Evolutionary conservation across 2,329 filamentous ascomycete species (phyloP), one percentile per base, ranked within the genome.

Genomic region (Dothideomycetes sp.): DNA sequence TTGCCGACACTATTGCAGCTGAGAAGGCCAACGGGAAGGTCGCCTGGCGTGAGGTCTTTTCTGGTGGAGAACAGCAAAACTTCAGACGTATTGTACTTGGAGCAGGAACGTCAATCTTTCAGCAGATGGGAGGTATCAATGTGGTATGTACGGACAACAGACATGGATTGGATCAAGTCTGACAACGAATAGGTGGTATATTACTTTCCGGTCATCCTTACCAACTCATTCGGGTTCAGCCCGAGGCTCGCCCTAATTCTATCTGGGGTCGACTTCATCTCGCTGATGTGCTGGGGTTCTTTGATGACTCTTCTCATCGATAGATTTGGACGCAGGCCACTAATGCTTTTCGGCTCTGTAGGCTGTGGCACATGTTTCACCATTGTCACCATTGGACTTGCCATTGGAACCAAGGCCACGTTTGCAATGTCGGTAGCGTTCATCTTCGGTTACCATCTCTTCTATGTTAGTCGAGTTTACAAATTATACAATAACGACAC

Each of bases 11-110:
- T n/a, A 45, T 47, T 16, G 42, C 45, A 5, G 33, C 37, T 14
- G 45, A 47, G 40, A 37, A 37, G n/a, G 45, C 42, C 4, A 42
- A 44, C 16, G 40, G 42, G 12, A 31, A 44, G 35, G 38, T 45
- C 5, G 38, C 36, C 17, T 47, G 42, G 42, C 37, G 37, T 5
- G 45, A 45, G 17, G 24, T 47, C 12, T 48, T 48, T 29, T 33
- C 34, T 14, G 41, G 41, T 19, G 46, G 43, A 9, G 22, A 33
- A 10, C 46, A 44, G 22, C 41, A 29, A 39, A 44, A 36, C 18
- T 19, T 31, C 9, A 33, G 34, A 16, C 33, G 39, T 4, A 19
- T 41, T 10, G 12, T 36, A 11, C 31, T 41, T 81, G 33, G 33
- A 11, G 33, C 33, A 8, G 33, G 33, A 3, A 35, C 33, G 4